Conservation (phyloP, 441 rosid genomes). For the Erysimum pusillum region DNA sequence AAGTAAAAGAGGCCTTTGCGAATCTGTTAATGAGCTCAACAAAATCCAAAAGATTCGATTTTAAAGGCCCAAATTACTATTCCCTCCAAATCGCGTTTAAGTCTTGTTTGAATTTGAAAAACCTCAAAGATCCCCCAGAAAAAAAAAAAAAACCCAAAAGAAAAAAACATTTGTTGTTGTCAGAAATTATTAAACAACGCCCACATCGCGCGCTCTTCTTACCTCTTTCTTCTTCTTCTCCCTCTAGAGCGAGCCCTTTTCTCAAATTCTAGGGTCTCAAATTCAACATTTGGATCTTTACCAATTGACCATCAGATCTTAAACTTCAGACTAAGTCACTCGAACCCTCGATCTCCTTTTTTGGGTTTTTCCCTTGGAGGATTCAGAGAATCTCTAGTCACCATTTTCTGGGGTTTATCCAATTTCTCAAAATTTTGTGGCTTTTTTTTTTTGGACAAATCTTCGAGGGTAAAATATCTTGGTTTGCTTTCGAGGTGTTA, state of each 20-base stretch:
- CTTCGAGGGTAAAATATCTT: conserved; percentile 1
- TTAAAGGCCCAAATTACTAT: conserved; percentile 37
- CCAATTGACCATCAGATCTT: conserved; percentile 29
- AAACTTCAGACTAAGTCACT: conserved; percentile 24
- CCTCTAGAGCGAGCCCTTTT: conserved; percentile 9
- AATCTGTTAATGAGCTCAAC: conserved; percentile 2
- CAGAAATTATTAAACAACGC: conserved; percentile 41
- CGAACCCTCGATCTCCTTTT: conserved; percentile 20
- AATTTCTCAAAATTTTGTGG: conserved; percentile 14
- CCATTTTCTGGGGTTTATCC: conserved; percentile 7
- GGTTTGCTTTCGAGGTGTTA: conserved; percentile 16
- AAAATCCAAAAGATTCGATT: conserved; percentile 7
- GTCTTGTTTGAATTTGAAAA: conserved; percentile 47
- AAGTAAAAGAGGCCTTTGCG: conserved; percentile 9
- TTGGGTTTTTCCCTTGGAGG: background rate
- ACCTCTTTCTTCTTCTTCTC: conserved; percentile 12
- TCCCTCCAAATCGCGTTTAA: conserved; percentile 47
- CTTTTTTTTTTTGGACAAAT: background rate
- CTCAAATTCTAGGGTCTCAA: conserved; percentile 40
- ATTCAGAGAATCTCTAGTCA: background rate
- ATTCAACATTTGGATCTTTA: conserved; percentile 27
- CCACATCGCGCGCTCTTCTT: conserved; percentile 47
- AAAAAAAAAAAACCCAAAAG: background rate
- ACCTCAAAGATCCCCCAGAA: conserved; percentile 4
- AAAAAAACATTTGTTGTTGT: conserved; percentile 27